These are phyloP conservation scores for Claviceps sp. DNA, from an alignment of 2,329 filamentous ascomycete species.

Conservation along the genomic window DNA sequence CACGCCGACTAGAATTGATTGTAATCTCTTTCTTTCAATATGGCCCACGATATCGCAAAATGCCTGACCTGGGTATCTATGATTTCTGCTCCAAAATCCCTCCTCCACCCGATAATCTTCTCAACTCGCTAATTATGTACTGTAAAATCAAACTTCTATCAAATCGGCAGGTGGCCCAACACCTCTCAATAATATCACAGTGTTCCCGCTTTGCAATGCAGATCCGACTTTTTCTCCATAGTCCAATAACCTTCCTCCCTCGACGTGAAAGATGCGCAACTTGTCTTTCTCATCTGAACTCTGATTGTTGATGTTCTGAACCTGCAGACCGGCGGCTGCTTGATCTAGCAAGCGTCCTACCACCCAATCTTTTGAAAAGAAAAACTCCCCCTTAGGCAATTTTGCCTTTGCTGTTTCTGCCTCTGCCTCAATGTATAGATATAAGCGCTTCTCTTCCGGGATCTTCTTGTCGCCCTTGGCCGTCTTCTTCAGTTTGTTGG, in stretches of 20 bases:
- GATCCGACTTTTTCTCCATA: constrained; percentile 76
- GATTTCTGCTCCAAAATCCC: neutral
- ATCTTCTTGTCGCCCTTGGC: constrained; percentile 86
- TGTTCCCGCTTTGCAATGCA: constrained; percentile 68
- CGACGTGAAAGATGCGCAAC: constrained; percentile 82
- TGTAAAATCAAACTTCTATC: constrained; percentile 33
- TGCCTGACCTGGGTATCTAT: neutral
- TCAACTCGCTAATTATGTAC: neutral
- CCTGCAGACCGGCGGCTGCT: constrained; percentile 62
- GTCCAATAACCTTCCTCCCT: constrained; percentile 73
- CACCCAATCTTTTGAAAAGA: constrained; percentile 76
- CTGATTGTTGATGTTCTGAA: constrained; percentile 74
- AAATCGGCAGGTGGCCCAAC: constrained; percentile 68
- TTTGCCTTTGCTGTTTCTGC: constrained; percentile 75
- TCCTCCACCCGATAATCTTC: neutral
- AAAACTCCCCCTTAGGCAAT: constrained; percentile 69
- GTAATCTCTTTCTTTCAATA: neutral
- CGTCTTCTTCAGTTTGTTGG: constrained; percentile 68
- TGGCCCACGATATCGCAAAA: neutral
- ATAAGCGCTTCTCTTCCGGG: constrained; percentile 70
- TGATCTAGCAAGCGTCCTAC: constrained; percentile 70
- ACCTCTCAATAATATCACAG: constrained; percentile 74
- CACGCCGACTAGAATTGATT: too few relatives aligned
- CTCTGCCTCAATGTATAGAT: constrained; percentile 81
- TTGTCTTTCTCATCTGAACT: constrained; percentile 63